phyloP scores from a whole-genome alignment of 495 filamentous ascomycete genomes.

The Alectoria sarmentosa region DNA sequence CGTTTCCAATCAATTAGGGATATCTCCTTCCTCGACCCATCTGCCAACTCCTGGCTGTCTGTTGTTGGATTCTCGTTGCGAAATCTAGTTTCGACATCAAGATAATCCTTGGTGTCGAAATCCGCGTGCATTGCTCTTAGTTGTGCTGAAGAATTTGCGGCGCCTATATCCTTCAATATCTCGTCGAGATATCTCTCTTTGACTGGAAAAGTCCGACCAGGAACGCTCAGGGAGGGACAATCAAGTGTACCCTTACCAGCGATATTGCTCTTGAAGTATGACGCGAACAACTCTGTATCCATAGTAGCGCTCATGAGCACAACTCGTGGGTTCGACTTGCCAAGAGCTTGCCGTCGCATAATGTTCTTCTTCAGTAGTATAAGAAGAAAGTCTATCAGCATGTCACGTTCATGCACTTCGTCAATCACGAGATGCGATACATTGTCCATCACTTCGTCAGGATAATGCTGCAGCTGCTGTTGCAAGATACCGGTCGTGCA shows the following conservation, averaged over 20 bases:
- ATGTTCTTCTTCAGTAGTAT: slow-evolving; percentile 45
- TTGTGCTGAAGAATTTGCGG: slow-evolving; percentile 22
- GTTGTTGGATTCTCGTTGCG: slow-evolving; percentile 18
- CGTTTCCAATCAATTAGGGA: slow-evolving; percentile 43
- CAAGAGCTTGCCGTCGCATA: slow-evolving; percentile 30
- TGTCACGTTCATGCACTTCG: slow-evolving; percentile 55
- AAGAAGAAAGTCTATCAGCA: slow-evolving; percentile 49
- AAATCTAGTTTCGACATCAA: slow-evolving; percentile 32
- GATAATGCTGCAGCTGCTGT: slow-evolving; percentile 39
- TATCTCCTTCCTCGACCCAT: slow-evolving; percentile 26
- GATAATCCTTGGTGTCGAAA: slow-evolving; percentile 30
- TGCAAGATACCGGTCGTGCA: slow-evolving; percentile 53
- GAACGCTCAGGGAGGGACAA: slow-evolving; percentile 48
- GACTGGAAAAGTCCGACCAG: slow-evolving; percentile 51
- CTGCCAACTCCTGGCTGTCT: slow-evolving; percentile 13
- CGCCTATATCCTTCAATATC: slow-evolving; percentile 35
- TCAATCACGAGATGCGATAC: slow-evolving; percentile 52
- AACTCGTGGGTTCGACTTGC: slow-evolving; percentile 41
- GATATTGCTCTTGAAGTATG: slow-evolving; percentile 41
- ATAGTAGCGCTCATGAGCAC: slow-evolving; percentile 56
- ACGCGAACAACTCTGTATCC: slow-evolving; percentile 47
- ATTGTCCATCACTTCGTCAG: slow-evolving; percentile 36
- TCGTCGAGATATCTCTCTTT: slow-evolving; percentile 46
- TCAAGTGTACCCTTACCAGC: slow-evolving; percentile 27
- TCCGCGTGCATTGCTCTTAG: slow-evolving; percentile 30